phyloP scores from a whole-genome alignment of 208 protist species.

The Trypanosoma melophagium region DNA sequence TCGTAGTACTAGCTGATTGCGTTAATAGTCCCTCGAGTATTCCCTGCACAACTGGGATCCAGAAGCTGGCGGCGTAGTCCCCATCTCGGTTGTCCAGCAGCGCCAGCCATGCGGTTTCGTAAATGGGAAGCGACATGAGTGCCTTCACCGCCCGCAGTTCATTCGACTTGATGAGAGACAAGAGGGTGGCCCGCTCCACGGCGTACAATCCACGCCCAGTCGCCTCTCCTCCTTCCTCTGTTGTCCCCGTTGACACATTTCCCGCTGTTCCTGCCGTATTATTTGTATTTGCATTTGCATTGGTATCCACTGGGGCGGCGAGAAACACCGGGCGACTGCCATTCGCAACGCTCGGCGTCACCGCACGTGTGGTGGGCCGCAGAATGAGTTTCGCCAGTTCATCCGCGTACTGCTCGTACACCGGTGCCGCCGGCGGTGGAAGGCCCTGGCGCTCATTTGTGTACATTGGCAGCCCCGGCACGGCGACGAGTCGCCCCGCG shows the following conservation, averaged over 20 bases:
- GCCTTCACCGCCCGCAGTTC: conserved; percentile 52
- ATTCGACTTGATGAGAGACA: conserved; percentile 40
- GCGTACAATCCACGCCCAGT: conserved; percentile 10
- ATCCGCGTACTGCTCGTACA: conserved; percentile 72
- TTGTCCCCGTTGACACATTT: no score
- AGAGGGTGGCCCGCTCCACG: conserved; percentile 48
- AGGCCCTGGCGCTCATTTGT: conserved; percentile 71
- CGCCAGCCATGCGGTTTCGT: conserved; percentile 39
- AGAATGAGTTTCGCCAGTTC: conserved; percentile 57
- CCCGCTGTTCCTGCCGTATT: no score
- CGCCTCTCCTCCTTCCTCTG: conserved; percentile 5
- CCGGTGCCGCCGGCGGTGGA: conserved; percentile 54
- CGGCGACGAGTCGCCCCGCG: conserved; percentile 57
- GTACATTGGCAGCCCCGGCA: conserved; percentile 66
- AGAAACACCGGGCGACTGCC: conserved; percentile 37
- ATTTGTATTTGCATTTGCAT: no score
- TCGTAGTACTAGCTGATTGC: not conserved
- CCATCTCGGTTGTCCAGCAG: conserved; percentile 36
- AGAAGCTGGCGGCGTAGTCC: conserved; percentile 44
- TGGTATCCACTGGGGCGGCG: conserved; percentile 21
- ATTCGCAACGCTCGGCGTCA: conserved; percentile 24
- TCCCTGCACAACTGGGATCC: conserved; percentile 48
- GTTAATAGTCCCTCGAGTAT: conserved; percentile 34
- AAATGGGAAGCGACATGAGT: conserved; percentile 51
- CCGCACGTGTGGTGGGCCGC: conserved; percentile 53